These are phyloP conservation scores for Amanita fuliginea DNA, from an alignment of 768 basidiomycete species.

Conservation along the genomic window DNA sequence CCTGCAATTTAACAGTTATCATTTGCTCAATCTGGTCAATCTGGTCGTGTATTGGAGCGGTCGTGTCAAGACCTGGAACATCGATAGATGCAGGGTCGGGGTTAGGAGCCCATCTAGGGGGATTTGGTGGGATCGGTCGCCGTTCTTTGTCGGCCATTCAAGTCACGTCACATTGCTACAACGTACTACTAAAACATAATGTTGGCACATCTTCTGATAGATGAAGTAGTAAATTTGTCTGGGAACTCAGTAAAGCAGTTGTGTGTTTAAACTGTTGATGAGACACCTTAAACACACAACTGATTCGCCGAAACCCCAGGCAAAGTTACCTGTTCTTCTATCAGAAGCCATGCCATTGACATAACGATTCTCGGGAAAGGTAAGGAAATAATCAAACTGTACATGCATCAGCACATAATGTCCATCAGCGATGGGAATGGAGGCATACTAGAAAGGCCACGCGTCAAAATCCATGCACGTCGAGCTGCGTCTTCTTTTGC, in stretches of 20 bases:
- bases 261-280: not conserved
- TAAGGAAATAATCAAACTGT: not conserved
- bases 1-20: conserved; percentile 87
- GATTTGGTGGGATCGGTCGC: conserved; percentile 41
- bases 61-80: conserved; percentile 63
- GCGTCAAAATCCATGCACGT: conserved; percentile 28
- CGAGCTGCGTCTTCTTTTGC: conserved; percentile 64
- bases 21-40: conserved; percentile 94
- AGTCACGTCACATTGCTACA: not conserved
- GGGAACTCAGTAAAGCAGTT: not conserved
- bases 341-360: not conserved
- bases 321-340: not conserved
- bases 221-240: not conserved
- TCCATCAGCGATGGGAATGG: not conserved
- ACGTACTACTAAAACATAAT: no score
- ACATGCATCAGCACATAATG: not conserved
- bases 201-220: not conserved
- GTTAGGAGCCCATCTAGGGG: conserved; percentile 57
- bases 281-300: not conserved
- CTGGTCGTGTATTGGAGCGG: conserved; percentile 65
- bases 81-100: conserved; percentile 51
- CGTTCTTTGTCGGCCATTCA: not conserved
- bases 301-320: not conserved
- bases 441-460: conserved; percentile 1
- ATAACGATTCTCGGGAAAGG: not conserved